phyloP scores from a whole-genome alignment of 163 green algal genomes.

The Scenedesmus sp. region DNA sequence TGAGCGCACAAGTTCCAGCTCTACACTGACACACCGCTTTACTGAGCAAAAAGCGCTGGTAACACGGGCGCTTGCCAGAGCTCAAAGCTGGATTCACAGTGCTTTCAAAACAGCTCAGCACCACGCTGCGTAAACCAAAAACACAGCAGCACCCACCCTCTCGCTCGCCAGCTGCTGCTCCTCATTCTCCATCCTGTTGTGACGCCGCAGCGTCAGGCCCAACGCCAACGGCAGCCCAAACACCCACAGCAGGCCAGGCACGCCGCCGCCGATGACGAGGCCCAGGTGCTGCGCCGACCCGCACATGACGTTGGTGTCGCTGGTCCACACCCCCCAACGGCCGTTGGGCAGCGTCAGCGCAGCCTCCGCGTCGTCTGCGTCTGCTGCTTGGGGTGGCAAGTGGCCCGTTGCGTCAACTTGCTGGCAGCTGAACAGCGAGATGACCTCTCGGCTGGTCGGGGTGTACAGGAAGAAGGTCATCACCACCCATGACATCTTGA shows the following conservation, averaged over 20 bases:
- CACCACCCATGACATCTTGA: constrained; percentile 17
- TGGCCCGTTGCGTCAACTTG: background rate
- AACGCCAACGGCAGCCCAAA: constrained; percentile 40
- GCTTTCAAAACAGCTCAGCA: too few relatives aligned
- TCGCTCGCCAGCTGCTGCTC: background rate
- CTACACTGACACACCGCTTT: too few relatives aligned
- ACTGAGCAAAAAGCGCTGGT: background rate
- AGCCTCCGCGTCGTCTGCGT: background rate
- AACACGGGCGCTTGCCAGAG: too few relatives aligned
- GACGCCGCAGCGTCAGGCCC: background rate
- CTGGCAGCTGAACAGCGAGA: constrained; percentile 36
- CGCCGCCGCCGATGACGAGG: background rate
- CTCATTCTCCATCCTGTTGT: background rate
- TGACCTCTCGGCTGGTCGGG: constrained; percentile 16
- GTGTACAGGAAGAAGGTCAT: constrained; percentile 49
- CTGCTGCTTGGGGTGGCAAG: background rate
- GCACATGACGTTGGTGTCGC: constrained; percentile 22
- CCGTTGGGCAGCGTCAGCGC: background rate
- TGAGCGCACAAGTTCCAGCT: too few relatives aligned
- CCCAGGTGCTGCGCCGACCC: background rate
- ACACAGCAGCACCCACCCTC: background rate
- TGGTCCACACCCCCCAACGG: background rate
- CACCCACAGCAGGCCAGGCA: constrained; percentile 31
- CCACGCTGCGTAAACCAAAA: too few relatives aligned
- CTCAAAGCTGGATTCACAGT: background rate